phyloP scores from a whole-genome alignment of 202 grass and related monocot genomes.

The Carex sylvatica region DNA sequence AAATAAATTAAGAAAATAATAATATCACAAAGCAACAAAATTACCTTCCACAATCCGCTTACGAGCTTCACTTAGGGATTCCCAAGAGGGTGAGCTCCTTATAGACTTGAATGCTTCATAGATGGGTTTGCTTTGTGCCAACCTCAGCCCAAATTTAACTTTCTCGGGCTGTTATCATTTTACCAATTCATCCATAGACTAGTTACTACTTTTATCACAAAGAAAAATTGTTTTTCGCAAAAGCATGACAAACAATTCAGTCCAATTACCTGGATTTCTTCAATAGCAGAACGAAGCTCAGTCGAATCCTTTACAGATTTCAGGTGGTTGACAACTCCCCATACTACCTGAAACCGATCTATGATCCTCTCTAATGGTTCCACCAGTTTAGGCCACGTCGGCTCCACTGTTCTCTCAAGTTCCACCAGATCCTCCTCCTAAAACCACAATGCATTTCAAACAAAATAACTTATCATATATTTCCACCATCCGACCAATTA shows the following conservation, averaged over 20 bases:
- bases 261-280: conserved; percentile 44
- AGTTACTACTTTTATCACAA: background rate
- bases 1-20: conserved; percentile 6
- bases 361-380: conserved; percentile 29
- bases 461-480: background rate
- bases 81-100: conserved; percentile 64
- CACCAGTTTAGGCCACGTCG: conserved; percentile 76
- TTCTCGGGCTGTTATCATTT: conserved; percentile 71
- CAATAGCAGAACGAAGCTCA: conserved; percentile 31
- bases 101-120: conserved; percentile 86
- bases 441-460: background rate
- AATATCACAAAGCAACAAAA: background rate
- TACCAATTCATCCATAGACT: background rate
- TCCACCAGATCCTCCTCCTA: conserved; percentile 77
- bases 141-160: conserved; percentile 79
- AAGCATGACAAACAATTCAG: background rate
- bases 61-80: conserved; percentile 61
- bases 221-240: background rate
- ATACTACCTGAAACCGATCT: conserved; percentile 23
- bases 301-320: conserved; percentile 28
- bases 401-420: conserved; percentile 76
- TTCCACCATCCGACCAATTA: background rate
- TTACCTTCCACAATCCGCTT: conserved; percentile 90
- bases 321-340: conserved; percentile 25
- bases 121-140: conserved; percentile 89